These are phyloP conservation scores for Arachnomyces sp. DNA, from an alignment of 2,329 filamentous ascomycete genomes.

Conservation along the genomic window DNA sequence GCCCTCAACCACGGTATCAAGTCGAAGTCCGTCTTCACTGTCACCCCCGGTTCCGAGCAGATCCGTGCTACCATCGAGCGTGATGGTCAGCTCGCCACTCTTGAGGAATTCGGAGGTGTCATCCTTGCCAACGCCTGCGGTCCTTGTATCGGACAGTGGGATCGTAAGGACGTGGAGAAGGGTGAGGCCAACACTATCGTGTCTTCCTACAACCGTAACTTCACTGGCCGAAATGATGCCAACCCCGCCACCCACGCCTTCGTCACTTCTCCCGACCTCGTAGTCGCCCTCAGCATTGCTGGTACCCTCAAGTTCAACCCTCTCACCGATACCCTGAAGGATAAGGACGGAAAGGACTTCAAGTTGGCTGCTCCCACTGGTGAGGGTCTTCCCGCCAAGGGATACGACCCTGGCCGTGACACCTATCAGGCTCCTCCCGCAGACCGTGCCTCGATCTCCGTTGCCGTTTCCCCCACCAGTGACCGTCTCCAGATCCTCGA, in stretches of 20 bases:
- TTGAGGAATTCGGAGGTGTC: constrained; percentile 92
- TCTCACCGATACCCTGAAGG: constrained; percentile 81
- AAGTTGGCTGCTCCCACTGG: constrained; percentile 71
- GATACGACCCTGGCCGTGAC: constrained; percentile 85
- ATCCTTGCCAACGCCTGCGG: constrained; percentile 94
- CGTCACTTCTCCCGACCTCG: constrained; percentile 82
- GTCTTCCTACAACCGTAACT: constrained; percentile 99
- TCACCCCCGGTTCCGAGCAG: constrained; percentile 95
- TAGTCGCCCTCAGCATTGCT: constrained; percentile 76
- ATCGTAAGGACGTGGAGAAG: constrained; percentile 88
- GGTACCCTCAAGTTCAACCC: constrained; percentile 91
- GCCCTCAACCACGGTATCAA: constrained; percentile 89
- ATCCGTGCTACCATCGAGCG: constrained; percentile 87
- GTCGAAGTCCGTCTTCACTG: constrained; percentile 85
- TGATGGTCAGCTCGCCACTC: constrained; percentile 85
- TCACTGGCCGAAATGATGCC: constrained; percentile 93
- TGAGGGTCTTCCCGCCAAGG: constrained; percentile 66
- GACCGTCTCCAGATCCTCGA: constrained; percentile 89
- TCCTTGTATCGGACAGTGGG: constrained; percentile 92
- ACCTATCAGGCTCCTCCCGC: constrained; percentile 92
- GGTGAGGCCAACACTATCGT: constrained; percentile 93
- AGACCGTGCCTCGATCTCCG: constrained; percentile 63
- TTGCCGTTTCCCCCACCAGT: constrained; percentile 77
- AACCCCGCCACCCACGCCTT: constrained; percentile 94
- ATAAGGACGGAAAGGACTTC: constrained; percentile 95